Conservation (phyloP, 2,329 filamentous ascomycete genomes). For the Plectosphaerella plurivora region DNA sequence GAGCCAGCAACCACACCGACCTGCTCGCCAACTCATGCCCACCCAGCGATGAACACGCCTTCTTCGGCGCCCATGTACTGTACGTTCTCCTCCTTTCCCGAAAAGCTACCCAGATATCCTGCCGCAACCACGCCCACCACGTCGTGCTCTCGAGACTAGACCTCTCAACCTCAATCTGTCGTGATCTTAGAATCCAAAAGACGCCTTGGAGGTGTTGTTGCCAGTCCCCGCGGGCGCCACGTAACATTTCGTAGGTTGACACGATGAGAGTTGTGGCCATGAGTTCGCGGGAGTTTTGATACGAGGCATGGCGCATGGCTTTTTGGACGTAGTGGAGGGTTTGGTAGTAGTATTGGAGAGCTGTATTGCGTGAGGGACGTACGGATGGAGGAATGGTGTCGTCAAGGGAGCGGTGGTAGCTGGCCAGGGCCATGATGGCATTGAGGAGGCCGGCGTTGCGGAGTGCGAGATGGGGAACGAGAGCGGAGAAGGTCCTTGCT, state of each 20-base stretch:
- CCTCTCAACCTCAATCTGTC: conserved; percentile 55
- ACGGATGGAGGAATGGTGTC: background rate
- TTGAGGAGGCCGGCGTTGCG: conserved; percentile 19
- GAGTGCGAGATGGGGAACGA: conserved; percentile 8
- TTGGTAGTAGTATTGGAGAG: conserved; percentile 54
- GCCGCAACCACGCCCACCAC: conserved; percentile 63
- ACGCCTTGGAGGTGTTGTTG: conserved; percentile 60
- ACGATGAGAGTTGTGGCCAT: conserved; percentile 43
- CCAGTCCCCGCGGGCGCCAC: conserved; percentile 43
- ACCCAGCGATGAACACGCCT: conserved; percentile 38
- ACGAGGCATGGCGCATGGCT: conserved; percentile 53
- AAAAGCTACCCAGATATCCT: conserved; percentile 62
- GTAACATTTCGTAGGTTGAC: conserved; percentile 7
- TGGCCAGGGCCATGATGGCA: conserved; percentile 19
- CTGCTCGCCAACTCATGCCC: conserved; percentile 49
- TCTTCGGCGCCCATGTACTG: conserved; percentile 53
- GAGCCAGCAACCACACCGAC: conserved; percentile 49
- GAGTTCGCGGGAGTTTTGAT: conserved; percentile 53
- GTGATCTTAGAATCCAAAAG: conserved; percentile 60
- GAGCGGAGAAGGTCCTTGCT: conserved; percentile 4
- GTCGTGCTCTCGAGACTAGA: conserved; percentile 52
- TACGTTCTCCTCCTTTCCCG: conserved; percentile 51
- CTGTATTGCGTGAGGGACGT: conserved; percentile 17
- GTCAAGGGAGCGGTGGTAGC: conserved; percentile 14
- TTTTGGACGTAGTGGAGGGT: conserved; percentile 57